Evolutionary conservation across 805 yeast species (phyloP).

Genomic region (Ogataea trehaloabstinens): DNA sequence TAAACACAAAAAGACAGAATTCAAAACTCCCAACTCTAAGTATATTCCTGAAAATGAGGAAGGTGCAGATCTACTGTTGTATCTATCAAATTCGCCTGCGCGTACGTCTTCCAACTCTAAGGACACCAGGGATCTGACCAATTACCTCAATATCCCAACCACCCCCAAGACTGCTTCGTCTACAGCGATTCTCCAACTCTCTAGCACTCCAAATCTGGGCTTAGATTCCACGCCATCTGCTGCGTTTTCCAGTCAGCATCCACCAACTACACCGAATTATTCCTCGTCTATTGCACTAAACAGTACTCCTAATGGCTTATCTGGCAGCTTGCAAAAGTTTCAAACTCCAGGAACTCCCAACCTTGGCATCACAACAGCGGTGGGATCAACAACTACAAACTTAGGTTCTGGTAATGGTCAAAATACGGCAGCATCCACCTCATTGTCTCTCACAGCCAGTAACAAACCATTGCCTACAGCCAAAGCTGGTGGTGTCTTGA

Average conservation of each 20-base stretch:
- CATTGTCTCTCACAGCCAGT: background rate
- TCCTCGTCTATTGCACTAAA: slow-evolving; percentile 5
- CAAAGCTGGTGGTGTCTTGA: slow-evolving; percentile 23
- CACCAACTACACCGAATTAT: slow-evolving; percentile 18
- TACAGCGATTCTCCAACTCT: slow-evolving; percentile 14
- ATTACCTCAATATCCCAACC: slow-evolving; percentile 24
- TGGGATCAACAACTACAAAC: too few species aligned
- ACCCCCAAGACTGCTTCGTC: slow-evolving; percentile 27
- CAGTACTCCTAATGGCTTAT: slow-evolving; percentile 1
- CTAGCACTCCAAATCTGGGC: slow-evolving; percentile 20
- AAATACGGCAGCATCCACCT: background rate
- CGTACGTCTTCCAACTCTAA: slow-evolving; percentile 32
- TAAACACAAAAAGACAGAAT: slow-evolving; percentile 15
- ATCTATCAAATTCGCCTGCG: slow-evolving; percentile 76
- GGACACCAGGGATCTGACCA: slow-evolving; percentile 16
- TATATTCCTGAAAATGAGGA: slow-evolving; percentile 40
- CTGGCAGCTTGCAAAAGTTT: slow-evolving; percentile 3
- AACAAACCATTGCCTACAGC: slow-evolving; percentile 10
- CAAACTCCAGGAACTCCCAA: slow-evolving; percentile 17
- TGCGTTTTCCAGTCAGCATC: slow-evolving; percentile 8
- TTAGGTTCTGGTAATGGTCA: slow-evolving; percentile 9
- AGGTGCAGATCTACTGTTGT: slow-evolving; percentile 81
- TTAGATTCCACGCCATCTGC: slow-evolving; percentile 27
- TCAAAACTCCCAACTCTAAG: slow-evolving; percentile 31
- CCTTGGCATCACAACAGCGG: slow-evolving; percentile 9